Evolutionary conservation across 192 early-diverging fungal species (phyloP), one percentile per base, ranked within the genome.

Genomic region (Coemansia sp.): DNA sequence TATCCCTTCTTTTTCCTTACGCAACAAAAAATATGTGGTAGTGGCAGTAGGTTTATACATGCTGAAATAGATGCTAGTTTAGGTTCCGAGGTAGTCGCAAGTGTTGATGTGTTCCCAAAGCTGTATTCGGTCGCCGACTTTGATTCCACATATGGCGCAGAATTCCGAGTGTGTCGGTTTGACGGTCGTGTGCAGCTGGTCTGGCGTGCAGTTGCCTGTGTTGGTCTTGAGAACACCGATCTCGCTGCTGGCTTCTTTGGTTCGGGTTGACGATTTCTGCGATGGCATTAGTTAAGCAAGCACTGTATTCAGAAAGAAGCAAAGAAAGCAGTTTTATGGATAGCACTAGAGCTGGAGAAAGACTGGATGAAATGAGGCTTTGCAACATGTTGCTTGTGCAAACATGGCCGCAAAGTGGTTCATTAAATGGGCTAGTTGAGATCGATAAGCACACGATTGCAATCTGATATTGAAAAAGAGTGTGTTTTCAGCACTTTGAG

Each of bases 101-200:
- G 15, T 20, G 42, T 49, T 58, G 70, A 73, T 71, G 57, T 79
- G 76, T 36, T 69, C 62, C 76, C 76, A 79, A 37, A 79, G 67
- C 60, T 66, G 66, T 14, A 57, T 34, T 6, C 67, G 49, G 28
- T 70, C 37, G n/a, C 21, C 49, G 28, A 65, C 71, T 24, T 44
- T 15, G 24, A 21, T 57, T 15, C 76, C 76, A 42, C 76, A 79
- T 54, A 79, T 68, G 10, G 67, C 67, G 44, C 76, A 79, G 24
- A 70, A 58, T 37, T 62, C 54, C 17, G 15, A 5, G 36, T 31
- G n/a, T 44, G 11, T 44, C 14, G 42, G 14, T n/a, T 44, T 12
- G 42, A 44, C 42, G 24, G 24, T 25, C 9, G 42, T 9, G 42
- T 15, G 14, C 14, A n/a, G 42, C 42, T 44, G 42, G 42, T 12